Evolutionary conservation across 2,329 filamentous ascomycete genomes (phyloP).

Genomic region (Rhynchosporium secalis): DNA sequence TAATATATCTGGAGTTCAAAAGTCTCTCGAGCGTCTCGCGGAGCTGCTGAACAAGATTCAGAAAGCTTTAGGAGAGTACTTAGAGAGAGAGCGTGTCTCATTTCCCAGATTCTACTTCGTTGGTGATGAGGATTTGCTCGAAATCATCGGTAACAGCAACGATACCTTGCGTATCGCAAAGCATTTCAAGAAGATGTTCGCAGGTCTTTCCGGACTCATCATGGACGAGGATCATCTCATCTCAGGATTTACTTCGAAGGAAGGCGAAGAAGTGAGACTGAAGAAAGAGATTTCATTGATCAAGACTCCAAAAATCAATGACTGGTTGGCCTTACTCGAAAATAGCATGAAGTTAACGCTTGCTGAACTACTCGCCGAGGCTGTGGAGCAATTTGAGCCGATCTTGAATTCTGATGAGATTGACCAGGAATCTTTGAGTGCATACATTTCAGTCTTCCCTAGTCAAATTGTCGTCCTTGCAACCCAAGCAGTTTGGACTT

Average conservation of each 20-base stretch:
- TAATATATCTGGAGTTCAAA: conserved; percentile 92
- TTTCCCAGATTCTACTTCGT: conserved; percentile 99
- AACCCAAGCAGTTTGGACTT: conserved; percentile 92
- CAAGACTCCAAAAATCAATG: conserved; percentile 96
- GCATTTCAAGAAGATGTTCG: conserved; percentile 99
- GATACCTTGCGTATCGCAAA: conserved; percentile 95
- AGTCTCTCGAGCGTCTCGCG: conserved; percentile 91
- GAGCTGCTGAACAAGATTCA: conserved; percentile 98
- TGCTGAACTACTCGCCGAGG: conserved; percentile 85
- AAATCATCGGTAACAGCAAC: conserved; percentile 99
- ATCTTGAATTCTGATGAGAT: conserved; percentile 73
- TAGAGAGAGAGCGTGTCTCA: conserved; percentile 94
- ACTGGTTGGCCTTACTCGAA: conserved; percentile 95
- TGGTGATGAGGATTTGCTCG: conserved; percentile 93
- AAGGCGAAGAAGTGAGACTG: conserved; percentile 83
- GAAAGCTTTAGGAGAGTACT: conserved; percentile 95
- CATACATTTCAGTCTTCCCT: conserved; percentile 82
- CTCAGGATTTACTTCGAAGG: conserved; percentile 90
- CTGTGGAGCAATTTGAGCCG: conserved; percentile 76
- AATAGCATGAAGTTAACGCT: conserved; percentile 91
- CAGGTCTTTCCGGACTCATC: conserved; percentile 83
- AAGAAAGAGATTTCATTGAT: conserved; percentile 90
- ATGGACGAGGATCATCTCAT: conserved; percentile 92
- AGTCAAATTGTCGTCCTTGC: conserved; percentile 95
- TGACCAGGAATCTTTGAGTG: conserved; percentile 67